Evolutionary conservation across 345 rosid species (phyloP).

Genomic region (Bruguiera sexangula): DNA sequence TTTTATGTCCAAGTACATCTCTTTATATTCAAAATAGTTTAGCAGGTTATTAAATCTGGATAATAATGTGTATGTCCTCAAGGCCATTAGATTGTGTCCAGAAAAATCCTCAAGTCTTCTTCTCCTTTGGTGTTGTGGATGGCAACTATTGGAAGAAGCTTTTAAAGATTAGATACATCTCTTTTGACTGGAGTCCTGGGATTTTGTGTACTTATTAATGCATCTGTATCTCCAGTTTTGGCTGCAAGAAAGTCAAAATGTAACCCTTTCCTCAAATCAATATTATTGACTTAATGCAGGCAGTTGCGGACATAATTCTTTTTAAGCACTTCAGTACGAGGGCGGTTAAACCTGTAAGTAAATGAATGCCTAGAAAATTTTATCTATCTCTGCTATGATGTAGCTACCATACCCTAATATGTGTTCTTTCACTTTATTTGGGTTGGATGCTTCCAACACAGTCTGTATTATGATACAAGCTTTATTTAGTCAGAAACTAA

Average conservation of each 20-base stretch:
- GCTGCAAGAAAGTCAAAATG: not conserved
- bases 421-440: not conserved
- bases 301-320: conserved; percentile 71
- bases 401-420: not conserved
- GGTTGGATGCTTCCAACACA: not conserved
- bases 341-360: conserved; percentile 70
- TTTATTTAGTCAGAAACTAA: not conserved
- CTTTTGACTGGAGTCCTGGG: not conserved
- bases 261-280: not conserved
- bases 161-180: not conserved
- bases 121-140: too few relatives aligned
- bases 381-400: not conserved
- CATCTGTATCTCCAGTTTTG: not conserved
- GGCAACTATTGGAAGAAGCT: not conserved
- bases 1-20: too few relatives aligned
- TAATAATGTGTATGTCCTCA: too few relatives aligned
- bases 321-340: conserved; percentile 68
- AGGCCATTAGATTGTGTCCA: too few relatives aligned
- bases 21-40: too few relatives aligned
- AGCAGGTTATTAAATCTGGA: too few relatives aligned
- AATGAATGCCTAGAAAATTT: not conserved
- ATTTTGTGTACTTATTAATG: not conserved
- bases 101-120: too few relatives aligned
- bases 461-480: not conserved
- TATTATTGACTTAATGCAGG: conserved; percentile 41